Conservation (phyloP, 2,329 filamentous ascomycete genomes). For the Fusarium tanahbumbuense region DNA sequence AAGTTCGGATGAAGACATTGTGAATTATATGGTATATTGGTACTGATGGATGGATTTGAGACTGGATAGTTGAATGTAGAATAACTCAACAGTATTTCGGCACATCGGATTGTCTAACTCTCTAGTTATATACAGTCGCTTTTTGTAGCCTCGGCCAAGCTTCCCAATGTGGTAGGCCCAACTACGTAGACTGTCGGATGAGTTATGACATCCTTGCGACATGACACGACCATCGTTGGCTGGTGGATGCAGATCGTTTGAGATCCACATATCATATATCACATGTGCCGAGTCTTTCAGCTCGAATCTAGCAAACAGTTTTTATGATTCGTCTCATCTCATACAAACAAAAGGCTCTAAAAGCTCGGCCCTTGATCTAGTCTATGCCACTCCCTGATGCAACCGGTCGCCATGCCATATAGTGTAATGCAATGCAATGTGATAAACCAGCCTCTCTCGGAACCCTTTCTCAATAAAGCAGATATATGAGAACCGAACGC, state of each 20-base stretch:
- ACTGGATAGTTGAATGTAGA: not conserved
- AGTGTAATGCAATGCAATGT: slow-evolving; percentile 10
- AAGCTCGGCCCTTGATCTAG: slow-evolving; percentile 32
- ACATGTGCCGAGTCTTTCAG: slow-evolving; percentile 33
- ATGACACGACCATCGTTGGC: slow-evolving; percentile 2
- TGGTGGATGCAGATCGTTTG: slow-evolving; percentile 16
- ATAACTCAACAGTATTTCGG: not conserved
- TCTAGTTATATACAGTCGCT: not conserved
- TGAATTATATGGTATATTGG: not conserved
- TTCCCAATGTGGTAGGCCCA: slow-evolving; percentile 27
- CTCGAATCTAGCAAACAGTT: slow-evolving; percentile 9
- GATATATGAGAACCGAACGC: slow-evolving; percentile 37
- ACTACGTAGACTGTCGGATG: slow-evolving; percentile 6
- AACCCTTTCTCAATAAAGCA: slow-evolving; percentile 21
- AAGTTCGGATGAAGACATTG: slow-evolving; percentile 49
- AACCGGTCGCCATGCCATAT: slow-evolving; percentile 18
- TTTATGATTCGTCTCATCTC: slow-evolving; percentile 16
- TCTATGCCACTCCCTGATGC: slow-evolving; percentile 33
- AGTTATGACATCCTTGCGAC: slow-evolving; percentile 1
- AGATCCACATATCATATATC: slow-evolving; percentile 18
- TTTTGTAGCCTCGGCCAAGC: slow-evolving; percentile 21
- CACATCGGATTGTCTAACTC: not conserved
- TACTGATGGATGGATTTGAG: not conserved
- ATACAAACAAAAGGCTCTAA: slow-evolving; percentile 25
- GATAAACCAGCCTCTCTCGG: slow-evolving; percentile 9